Base-by-base conservation (phyloP, 169 alveolate species). In the Cryptosporidium ryanae region DNA sequence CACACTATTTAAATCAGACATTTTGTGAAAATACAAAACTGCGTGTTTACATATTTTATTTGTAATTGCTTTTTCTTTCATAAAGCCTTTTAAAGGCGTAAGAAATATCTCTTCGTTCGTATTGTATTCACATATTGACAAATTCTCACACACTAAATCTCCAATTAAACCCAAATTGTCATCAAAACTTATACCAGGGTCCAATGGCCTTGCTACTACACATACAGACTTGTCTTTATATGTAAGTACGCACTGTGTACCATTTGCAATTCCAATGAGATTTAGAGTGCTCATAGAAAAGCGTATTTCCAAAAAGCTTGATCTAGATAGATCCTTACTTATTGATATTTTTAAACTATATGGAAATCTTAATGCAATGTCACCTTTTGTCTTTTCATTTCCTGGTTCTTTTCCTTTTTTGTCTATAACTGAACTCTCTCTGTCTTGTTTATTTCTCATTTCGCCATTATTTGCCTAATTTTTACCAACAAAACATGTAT, bases 361-460 rank as follows among this genome's bases (percentile, higher is more conserved):
- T 34, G 84, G 84, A 65, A 65, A 70, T 57, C 54, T 50, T 17
- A 54, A 8, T 21, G 44, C 15, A 54, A 15, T n/a, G 1, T 5
- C 27, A 10, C 1, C 13, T 18, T 70, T 55, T n/a, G 38, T 8
- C 25, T 23, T 2, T 2, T 34, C 34, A 0, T 50, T n/a, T 17
- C 2, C 17, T 31, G 15, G 17, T 18, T 55, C 52, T 25, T 70
- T 54, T 5, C 21, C 29, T 15, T 18, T 23, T 0, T 12, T 29
- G 5, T n/a, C 1, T 65, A 32, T 43, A 0, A 54, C 2, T n/a
- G 2, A 50, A 31, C 31, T 70, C 6, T 70, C 25, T 21, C 46
- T 10, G 46, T 70, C 54, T 29, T 70, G 55, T 54, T 70, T 70
- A 27, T 70, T 70, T 25, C 32, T 70, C 84, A 70, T 70, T 70